phyloP scores from a whole-genome alignment of 257 asterid species.

The Solanum pinnatisectum region DNA sequence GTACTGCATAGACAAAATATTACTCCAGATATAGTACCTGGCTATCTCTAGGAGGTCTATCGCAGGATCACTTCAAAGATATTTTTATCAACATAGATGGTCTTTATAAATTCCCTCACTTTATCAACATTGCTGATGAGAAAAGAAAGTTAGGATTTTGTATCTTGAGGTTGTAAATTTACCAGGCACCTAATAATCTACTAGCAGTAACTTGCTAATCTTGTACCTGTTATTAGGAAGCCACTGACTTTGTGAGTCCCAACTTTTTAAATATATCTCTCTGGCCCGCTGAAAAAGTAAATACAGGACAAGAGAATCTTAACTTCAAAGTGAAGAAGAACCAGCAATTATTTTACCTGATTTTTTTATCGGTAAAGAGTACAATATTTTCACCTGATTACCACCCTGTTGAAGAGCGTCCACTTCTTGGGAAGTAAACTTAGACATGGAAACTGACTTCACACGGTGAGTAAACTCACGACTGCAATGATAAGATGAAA shows the following conservation, averaged over 20 bases:
- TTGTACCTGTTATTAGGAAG: slow-evolving; percentile 70
- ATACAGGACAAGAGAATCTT: not conserved
- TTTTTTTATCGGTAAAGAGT: not conserved
- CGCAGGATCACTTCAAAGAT: too few relatives aligned
- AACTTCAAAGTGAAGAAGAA: not conserved
- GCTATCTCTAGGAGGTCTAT: slow-evolving; percentile 71
- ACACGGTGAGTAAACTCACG: slow-evolving; percentile 99
- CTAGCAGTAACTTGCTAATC: not conserved
- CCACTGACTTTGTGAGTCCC: slow-evolving; percentile 67
- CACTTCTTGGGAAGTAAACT: slow-evolving; percentile 84
- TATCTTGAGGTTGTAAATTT: not conserved
- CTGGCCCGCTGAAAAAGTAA: slow-evolving; percentile 74
- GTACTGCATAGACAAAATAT: slow-evolving; percentile 2
- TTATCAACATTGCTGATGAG: slow-evolving; percentile 71
- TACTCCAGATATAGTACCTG: slow-evolving; percentile 41
- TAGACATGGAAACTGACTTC: slow-evolving; percentile 96
- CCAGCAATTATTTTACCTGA: not conserved
- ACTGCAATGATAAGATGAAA: slow-evolving; percentile 33
- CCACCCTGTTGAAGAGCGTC: slow-evolving; percentile 96
- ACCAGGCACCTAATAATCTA: not conserved
- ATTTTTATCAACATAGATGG: slow-evolving; percentile 54
- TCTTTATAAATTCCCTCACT: slow-evolving; percentile 69
- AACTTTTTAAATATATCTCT: slow-evolving; percentile 58
- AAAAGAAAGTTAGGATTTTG: not conserved
- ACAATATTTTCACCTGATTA: slow-evolving; percentile 58